Percentiles rank a stretch among this genome's conserved stretches.
phyloP scores from a whole-genome alignment of 495 filamentous ascomycete species.

The Aspergillus avenaceus region DNA sequence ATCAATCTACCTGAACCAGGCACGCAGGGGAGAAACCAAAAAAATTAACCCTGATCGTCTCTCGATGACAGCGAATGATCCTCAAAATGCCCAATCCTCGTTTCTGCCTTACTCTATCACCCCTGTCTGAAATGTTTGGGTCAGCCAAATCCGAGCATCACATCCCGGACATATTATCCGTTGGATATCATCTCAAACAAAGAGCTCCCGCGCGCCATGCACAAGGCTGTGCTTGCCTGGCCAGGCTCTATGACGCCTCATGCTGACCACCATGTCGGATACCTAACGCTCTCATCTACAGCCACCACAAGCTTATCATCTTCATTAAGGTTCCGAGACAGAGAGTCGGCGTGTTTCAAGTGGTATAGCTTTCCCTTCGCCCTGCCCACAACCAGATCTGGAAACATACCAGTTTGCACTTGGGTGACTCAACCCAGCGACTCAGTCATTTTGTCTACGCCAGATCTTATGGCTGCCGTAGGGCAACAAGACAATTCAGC shows the following conservation, averaged over 20 bases:
- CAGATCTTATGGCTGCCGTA: not conserved
- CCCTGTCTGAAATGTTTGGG: not conserved
- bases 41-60: not conserved
- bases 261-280: slow-evolving; percentile 11
- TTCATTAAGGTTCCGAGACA: not conserved
- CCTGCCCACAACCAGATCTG: not conserved
- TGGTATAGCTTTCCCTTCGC: not conserved
- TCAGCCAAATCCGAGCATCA: not conserved
- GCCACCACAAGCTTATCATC: not conserved
- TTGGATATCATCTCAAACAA: not conserved
- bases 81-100: not conserved
- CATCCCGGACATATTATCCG: not conserved
- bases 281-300: not conserved
- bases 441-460: not conserved
- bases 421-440: not conserved
- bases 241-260: slow-evolving; percentile 6
- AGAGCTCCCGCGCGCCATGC: not conserved
- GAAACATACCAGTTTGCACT: not conserved
- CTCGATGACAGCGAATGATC: not conserved
- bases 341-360: not conserved
- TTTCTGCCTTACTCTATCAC: slow-evolving; percentile 8
- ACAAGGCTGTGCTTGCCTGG: slow-evolving; percentile 3
- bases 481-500: not conserved
- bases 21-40: no score
- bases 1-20: not conserved